A percentile compares a stretch with the other conserved stretches of the same genome.
Conservation (phyloP, 192 early-diverging fungal species). For the Rhizophagus clarus region DNA sequence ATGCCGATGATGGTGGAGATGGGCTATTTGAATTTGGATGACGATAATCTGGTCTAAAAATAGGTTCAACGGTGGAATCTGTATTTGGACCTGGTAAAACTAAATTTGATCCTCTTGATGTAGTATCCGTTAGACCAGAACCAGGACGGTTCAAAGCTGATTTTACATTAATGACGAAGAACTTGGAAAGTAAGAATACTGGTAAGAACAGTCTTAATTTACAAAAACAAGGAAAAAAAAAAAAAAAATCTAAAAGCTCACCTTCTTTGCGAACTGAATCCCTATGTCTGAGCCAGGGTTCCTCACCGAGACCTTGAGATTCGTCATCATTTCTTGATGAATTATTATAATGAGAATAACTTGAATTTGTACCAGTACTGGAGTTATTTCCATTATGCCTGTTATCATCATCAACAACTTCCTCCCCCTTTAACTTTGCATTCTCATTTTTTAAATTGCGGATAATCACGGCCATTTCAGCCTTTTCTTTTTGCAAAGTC, state of each 20-base stretch:
- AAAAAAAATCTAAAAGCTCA: neutral
- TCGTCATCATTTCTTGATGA: constrained; percentile 18
- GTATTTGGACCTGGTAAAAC: constrained; percentile 17
- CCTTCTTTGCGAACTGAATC: neutral
- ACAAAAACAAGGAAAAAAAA: neutral
- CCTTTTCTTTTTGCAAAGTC: constrained; percentile 3
- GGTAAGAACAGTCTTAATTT: neutral
- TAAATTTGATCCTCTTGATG: neutral
- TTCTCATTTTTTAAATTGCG: neutral
- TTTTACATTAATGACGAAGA: neutral
- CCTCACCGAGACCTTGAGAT: neutral
- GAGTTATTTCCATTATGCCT: neutral
- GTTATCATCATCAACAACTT: neutral
- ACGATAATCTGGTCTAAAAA: constrained; percentile 28
- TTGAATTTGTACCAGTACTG: neutral
- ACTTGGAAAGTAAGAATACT: neutral
- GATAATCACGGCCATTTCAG: constrained; percentile 17
- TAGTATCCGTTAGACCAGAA: neutral
- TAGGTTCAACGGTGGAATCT: constrained; percentile 8
- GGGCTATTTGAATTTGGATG: neutral
- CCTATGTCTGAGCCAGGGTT: constrained; percentile 28
- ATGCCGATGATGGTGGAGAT: neutral
- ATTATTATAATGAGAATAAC: neutral
- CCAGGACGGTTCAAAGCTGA: constrained; percentile 3
- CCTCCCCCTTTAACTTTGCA: constrained; percentile 12